Evolutionary conservation across 1,139 yeast genomes (phyloP).

Genomic region (Saccharomyces hybrid): DNA sequence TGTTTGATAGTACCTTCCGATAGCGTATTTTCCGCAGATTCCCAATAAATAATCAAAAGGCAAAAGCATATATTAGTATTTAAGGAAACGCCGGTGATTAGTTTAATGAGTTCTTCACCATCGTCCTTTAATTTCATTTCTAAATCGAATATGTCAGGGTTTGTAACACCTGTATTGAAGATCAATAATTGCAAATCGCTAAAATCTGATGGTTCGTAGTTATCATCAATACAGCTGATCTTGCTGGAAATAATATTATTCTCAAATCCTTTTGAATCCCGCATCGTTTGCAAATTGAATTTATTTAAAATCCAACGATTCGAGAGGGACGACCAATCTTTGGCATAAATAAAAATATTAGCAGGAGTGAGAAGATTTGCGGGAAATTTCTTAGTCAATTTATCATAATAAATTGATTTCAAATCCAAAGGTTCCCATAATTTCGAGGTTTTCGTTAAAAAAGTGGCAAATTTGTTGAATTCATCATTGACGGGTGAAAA

Average conservation of each 20-base stretch:
- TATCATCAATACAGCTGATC: constrained; percentile 13
- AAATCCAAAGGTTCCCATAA: constrained; percentile 26
- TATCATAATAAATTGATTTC: constrained; percentile 15
- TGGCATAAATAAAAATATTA: constrained; percentile 20
- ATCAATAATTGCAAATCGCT: constrained; percentile 30
- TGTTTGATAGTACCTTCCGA: constrained; percentile 16
- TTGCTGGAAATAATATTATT: constrained; percentile 8
- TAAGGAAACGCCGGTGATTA: constrained; percentile 31
- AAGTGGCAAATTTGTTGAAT: constrained; percentile 18
- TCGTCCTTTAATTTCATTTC: constrained; percentile 31
- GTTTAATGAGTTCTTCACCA: constrained; percentile 30
- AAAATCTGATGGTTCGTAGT: constrained; percentile 16
- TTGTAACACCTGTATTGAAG: constrained; percentile 35
- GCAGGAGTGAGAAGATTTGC: constrained; percentile 12
- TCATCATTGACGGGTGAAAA: constrained; percentile 27
- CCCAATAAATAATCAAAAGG: constrained; percentile 35
- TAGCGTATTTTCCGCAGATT: constrained; percentile 29
- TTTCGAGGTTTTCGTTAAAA: constrained; percentile 20
- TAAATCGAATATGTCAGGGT: constrained; percentile 28
- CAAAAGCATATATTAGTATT: constrained; percentile 32
- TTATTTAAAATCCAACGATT: constrained; percentile 26
- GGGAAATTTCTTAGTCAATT: constrained; percentile 10
- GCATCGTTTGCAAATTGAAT: constrained; percentile 9
- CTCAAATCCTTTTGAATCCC: constrained; percentile 9
- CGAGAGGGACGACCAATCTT: constrained; percentile 23